Conservation (phyloP, 352 stramenopile genomes). For the Phytopythium mirpurense region DNA sequence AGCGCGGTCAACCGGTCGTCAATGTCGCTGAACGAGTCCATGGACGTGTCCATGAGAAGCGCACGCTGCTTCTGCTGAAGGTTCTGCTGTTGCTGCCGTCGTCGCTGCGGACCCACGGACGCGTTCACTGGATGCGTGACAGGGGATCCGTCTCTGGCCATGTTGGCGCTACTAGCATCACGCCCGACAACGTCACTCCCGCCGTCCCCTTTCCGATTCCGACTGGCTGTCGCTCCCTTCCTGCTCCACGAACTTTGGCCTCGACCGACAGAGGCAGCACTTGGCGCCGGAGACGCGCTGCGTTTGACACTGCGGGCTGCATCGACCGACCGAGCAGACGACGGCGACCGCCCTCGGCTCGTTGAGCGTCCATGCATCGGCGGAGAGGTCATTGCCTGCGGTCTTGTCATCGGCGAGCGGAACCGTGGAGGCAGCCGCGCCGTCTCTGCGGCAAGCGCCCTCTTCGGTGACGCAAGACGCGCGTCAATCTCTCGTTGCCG, state of each 20-base stretch:
- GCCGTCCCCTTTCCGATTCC: background rate
- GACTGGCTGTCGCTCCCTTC: background rate
- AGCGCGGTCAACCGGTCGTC: conserved; percentile 78
- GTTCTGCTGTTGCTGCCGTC: conserved; percentile 5
- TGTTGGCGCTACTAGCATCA: background rate
- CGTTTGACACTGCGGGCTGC: background rate
- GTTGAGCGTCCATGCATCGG: conserved; percentile 4
- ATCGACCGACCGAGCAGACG: conserved; percentile 5
- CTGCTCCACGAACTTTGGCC: background rate
- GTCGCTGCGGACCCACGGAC: conserved; percentile 9
- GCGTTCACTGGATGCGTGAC: background rate
- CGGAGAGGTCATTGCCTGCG: conserved; percentile 8
- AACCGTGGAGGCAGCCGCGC: conserved; percentile 18
- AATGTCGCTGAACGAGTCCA: conserved; percentile 82
- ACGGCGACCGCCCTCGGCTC: conserved; percentile 25
- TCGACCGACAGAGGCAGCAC: background rate
- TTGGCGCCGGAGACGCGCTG: background rate
- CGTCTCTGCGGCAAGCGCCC: conserved; percentile 6
- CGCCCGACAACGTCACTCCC: background rate
- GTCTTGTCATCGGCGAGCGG: conserved; percentile 19
- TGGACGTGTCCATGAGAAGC: conserved; percentile 49
- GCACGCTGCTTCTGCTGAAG: conserved; percentile 19
- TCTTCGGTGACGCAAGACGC: conserved; percentile 55
- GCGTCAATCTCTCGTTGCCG: conserved; percentile 51
- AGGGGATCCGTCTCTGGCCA: background rate